Percentiles rank a stretch among this genome's conserved stretches.
Evolutionary conservation across 1,139 yeast genomes (phyloP).

Genomic region (Protomyces lactucae-debilis): DNA sequence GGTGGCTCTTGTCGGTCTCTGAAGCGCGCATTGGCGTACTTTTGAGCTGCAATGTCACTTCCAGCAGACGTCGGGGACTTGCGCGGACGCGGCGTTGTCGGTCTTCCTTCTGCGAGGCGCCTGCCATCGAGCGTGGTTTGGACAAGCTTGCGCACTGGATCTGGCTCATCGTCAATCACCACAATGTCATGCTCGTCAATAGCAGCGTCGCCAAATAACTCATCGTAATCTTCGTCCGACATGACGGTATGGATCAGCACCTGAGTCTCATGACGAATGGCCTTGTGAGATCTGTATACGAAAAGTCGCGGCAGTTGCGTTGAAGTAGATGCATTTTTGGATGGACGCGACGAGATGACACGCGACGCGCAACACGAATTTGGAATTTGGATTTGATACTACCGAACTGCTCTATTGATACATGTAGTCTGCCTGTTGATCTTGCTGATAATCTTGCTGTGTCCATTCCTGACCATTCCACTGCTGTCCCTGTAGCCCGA

Average conservation of each 20-base stretch:
- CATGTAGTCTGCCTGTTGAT: background rate
- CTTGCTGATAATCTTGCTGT: background rate
- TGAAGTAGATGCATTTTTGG: background rate
- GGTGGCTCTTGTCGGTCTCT: slow-evolving; percentile 19
- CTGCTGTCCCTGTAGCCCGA: background rate
- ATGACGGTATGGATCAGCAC: background rate
- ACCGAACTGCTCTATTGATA: background rate
- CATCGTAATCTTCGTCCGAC: background rate
- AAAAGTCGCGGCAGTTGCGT: background rate
- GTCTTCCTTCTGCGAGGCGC: background rate
- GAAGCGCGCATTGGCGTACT: background rate
- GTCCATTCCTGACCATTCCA: background rate
- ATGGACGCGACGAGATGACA: background rate
- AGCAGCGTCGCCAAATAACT: background rate
- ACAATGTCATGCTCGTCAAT: background rate
- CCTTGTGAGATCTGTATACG: no score
- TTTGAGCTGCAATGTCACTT: background rate
- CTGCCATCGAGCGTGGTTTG: background rate
- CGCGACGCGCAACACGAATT: background rate
- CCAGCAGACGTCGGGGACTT: background rate
- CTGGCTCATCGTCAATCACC: background rate
- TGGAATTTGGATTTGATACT: no score
- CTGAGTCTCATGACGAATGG: no score
- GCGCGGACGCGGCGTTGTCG: background rate
- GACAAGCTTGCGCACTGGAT: background rate